Evolutionary conservation across 176 grass and related monocot genomes (phyloP), one percentile per base, ranked within the genome.

Genomic region (Puya raimondii): DNA sequence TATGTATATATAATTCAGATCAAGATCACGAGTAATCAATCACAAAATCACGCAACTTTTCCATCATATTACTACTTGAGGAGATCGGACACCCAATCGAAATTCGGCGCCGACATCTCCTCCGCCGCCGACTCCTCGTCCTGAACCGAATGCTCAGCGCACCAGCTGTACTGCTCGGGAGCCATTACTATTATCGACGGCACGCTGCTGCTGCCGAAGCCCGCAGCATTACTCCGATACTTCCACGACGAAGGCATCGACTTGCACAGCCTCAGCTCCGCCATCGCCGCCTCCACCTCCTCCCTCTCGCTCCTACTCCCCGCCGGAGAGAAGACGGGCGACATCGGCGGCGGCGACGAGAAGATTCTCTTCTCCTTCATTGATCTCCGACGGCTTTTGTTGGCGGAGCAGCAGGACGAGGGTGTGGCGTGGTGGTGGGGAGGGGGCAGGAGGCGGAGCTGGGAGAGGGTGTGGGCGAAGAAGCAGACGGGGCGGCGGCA

Each of bases 401-500:
- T 42, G 66, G 7, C 58, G n/a, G 8, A 42, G 75, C 17, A 69
- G 53, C 53, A 69, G 75, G 1, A 49, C 65, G 1, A 53, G 65
- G 12, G 65, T 77, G 33, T 77, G 20, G 75, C 51, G 66, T 61
- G 68, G 75, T 61, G 68, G 53, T 53, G 69, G 51, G 57, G 65
- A 29, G 65, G 75, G 18, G 51, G 75, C 17, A 29, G 66, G 8
- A 77, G 17, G 8, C 75, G 75, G 29, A 77, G 53, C 66, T 77
- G 75, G 3, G 68, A 66, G 3, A 66, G 65, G 12, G 75, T 77
- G 53, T 77, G 75, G 20, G 75, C 75, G 66, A 77, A 77, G 75
- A 77, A 77, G 66, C 75, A 77, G 51, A 77, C 75, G 51, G 65
- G 75, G 20, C 75, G 75, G 29, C 66, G 75, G 53, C 75, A 77